Evolutionary conservation across 768 basidiomycete species (phyloP).

Genomic region (Gelatoporia subvermispora): DNA sequence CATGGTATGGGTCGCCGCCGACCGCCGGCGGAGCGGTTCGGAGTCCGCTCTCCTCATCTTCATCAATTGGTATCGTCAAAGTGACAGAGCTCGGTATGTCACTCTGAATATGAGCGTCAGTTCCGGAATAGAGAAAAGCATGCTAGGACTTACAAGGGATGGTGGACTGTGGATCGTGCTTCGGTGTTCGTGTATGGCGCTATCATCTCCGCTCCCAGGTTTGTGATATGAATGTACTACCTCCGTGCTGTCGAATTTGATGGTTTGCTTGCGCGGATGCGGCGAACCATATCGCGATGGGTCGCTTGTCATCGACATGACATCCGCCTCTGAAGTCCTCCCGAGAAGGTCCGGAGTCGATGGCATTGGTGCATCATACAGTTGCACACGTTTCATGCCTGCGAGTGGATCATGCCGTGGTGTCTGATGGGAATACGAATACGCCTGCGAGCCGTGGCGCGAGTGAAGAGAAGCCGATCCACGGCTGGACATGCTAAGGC

Average conservation of each 20-base stretch:
- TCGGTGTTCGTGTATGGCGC: conserved; percentile 23
- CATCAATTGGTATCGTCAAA: conserved; percentile 6
- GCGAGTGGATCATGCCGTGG: conserved; percentile 32
- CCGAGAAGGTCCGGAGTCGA: conserved; percentile 9
- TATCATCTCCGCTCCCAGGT: conserved; percentile 22
- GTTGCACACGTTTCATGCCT: conserved; percentile 71
- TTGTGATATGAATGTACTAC: conserved; percentile 67
- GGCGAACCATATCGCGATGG: conserved; percentile 25
- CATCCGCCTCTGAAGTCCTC: conserved; percentile 34
- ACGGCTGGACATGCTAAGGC: conserved; percentile 24
- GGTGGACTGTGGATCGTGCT: conserved; percentile 11
- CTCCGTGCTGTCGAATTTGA: conserved; percentile 76
- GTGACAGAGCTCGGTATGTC: background rate
- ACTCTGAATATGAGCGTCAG: conserved; percentile 14
- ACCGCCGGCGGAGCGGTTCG: conserved; percentile 4
- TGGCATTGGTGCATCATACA: conserved; percentile 87
- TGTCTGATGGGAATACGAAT: conserved; percentile 19
- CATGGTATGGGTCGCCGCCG: conserved; percentile 3
- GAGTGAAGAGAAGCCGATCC: conserved; percentile 14
- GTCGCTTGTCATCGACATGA: conserved; percentile 29
- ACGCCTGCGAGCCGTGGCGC: conserved; percentile 8
- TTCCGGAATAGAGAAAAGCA: background rate
- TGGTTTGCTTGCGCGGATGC: conserved; percentile 38
- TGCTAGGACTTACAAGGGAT: conserved; percentile 1
- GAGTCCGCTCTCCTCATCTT: conserved; percentile 3